These are phyloP conservation scores for Codiaeum variegatum DNA, from an alignment of 441 rosid genomes.

Conservation along the genomic window DNA sequence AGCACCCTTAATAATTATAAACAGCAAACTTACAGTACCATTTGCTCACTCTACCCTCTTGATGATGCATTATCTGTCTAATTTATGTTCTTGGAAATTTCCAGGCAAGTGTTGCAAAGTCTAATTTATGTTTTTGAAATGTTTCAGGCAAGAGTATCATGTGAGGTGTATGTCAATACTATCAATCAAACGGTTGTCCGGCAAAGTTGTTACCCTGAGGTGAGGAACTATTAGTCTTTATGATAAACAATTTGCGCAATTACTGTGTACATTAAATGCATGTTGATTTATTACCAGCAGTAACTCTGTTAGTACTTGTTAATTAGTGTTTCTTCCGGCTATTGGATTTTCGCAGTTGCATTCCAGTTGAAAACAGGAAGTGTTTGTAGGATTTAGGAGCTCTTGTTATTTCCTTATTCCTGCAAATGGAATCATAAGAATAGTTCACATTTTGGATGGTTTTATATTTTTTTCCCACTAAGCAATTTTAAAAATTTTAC, in stretches of 20 bases:
- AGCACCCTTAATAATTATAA: not conserved
- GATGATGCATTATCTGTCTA: not conserved
- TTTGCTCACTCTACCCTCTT: not conserved
- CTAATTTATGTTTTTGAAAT: slow-evolving; percentile 9
- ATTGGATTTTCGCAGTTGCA: not conserved
- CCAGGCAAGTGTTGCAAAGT: slow-evolving; percentile 37
- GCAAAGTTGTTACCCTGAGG: slow-evolving; percentile 59
- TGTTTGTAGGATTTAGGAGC: not conserved
- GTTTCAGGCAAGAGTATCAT: slow-evolving; percentile 56
- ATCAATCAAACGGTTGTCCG: slow-evolving; percentile 48
- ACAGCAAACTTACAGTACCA: not conserved
- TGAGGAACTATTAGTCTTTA: slow-evolving; percentile 22
- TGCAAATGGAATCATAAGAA: not conserved
- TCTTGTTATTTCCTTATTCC: not conserved
- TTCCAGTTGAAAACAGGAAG: not conserved
- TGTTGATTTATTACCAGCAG: not conserved
- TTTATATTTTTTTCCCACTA: not conserved
- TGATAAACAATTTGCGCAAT: not conserved
- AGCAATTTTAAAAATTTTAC: not conserved
- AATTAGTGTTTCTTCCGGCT: not conserved
- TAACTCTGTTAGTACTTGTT: not conserved
- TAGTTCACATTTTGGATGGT: not conserved
- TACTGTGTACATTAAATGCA: not conserved
- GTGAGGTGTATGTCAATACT: slow-evolving; percentile 65
- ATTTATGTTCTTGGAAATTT: slow-evolving; percentile 15